Conservation (phyloP, 2,329 filamentous ascomycete species). For the Fusarium domesticum region DNA sequence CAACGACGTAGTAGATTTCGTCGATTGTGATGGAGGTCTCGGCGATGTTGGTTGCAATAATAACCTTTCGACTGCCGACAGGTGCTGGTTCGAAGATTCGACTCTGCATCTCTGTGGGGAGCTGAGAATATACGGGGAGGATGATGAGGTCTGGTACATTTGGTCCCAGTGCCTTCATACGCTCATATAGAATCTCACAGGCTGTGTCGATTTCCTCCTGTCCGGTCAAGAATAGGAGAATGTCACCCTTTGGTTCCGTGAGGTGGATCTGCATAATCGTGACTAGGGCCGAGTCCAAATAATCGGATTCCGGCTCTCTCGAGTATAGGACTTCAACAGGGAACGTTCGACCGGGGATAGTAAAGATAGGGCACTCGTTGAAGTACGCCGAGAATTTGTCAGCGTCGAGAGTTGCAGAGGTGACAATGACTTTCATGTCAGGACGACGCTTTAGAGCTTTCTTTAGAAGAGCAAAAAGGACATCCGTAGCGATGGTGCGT, state of each 20-base stretch:
- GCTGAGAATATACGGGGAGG: constrained; percentile 90
- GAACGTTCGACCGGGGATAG: constrained; percentile 90
- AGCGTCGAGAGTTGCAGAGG: constrained; percentile 91
- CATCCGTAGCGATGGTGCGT: constrained; percentile 91
- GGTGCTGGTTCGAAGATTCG: constrained; percentile 93
- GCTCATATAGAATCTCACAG: constrained; percentile 87
- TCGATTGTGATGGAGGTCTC: constrained; percentile 98
- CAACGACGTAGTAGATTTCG: constrained; percentile 94
- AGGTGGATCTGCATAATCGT: constrained; percentile 99
- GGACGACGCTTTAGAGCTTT: constrained; percentile 83
- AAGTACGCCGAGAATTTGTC: constrained; percentile 98
- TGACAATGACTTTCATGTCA: constrained; percentile 93
- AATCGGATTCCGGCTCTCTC: constrained; percentile 91
- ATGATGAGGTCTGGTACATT: constrained; percentile 90
- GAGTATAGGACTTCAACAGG: constrained; percentile 97
- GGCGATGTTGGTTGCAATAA: constrained; percentile 97
- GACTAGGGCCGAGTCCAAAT: constrained; percentile 87
- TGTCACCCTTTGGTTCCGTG: constrained; percentile 87
- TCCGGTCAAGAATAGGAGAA: constrained; percentile 93
- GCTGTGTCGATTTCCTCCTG: constrained; percentile 97
- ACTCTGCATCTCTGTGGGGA: constrained; percentile 91
- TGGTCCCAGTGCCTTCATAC: constrained; percentile 92
- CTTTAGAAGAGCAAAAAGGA: constrained; percentile 90
- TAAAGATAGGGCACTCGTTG: constrained; percentile 92
- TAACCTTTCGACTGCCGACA: constrained; percentile 81